Evolutionary conservation across 352 stramenopile genomes (phyloP).

Genomic region (Globisporangium nunn): DNA sequence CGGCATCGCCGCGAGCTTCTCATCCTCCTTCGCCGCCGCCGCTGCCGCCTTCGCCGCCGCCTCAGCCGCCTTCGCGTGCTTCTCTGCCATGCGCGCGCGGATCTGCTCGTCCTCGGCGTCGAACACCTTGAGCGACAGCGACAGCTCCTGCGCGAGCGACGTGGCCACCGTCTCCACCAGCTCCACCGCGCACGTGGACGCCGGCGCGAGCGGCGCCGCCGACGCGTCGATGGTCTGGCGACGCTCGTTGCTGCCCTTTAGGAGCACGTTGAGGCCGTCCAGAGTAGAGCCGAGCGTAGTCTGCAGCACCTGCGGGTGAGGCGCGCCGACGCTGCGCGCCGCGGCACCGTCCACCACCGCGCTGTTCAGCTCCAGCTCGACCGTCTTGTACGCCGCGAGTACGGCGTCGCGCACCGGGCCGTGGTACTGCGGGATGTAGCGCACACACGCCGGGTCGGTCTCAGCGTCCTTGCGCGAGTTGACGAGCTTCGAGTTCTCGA

Average conservation of each 20-base stretch:
- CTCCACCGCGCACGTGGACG: slow-evolving; percentile 31
- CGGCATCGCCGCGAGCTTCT: slow-evolving; percentile 71
- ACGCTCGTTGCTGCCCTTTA: slow-evolving; percentile 49
- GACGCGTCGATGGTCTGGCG: slow-evolving; percentile 19
- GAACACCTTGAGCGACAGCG: slow-evolving; percentile 49
- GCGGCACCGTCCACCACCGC: slow-evolving; percentile 18
- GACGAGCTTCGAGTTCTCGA: slow-evolving; percentile 84
- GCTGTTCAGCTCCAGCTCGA: slow-evolving; percentile 72
- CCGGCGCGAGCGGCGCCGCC: slow-evolving; percentile 10
- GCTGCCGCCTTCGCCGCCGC: slow-evolving; percentile 62
- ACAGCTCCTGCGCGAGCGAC: slow-evolving; percentile 41
- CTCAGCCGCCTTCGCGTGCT: slow-evolving; percentile 54
- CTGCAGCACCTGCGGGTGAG: slow-evolving; percentile 64
- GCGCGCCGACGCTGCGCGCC: slow-evolving; percentile 14
- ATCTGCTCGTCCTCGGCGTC: slow-evolving; percentile 51
- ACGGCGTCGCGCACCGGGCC: slow-evolving; percentile 66
- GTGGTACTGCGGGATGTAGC: slow-evolving; percentile 81
- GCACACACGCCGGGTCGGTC: slow-evolving; percentile 32
- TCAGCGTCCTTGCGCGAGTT: slow-evolving; percentile 40
- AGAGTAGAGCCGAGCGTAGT: slow-evolving; percentile 45
- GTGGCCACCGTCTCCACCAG: slow-evolving; percentile 37
- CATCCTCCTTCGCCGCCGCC: slow-evolving; percentile 73
- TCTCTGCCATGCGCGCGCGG: slow-evolving; percentile 44
- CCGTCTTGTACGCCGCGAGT: slow-evolving; percentile 52
- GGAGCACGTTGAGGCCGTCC: slow-evolving; percentile 49